Base-by-base conservation (phyloP, 805 yeast species). In the Schwanniomyces occidentalis region DNA sequence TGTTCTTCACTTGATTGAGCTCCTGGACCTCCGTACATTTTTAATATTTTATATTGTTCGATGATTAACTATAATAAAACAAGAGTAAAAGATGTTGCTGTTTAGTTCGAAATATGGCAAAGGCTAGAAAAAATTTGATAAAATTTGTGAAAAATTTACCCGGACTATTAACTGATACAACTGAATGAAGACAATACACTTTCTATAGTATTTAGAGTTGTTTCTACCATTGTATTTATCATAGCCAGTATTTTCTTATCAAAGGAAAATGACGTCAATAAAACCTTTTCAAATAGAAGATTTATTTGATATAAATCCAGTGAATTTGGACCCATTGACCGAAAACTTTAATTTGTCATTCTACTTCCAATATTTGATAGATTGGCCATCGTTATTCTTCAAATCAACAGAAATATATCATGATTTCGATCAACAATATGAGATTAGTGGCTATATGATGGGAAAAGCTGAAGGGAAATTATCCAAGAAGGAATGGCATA, bases 361-460 rank as follows among this genome's bases (percentile, higher is more conserved):
- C 56, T 93, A 93, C 54, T 73, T 85, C 12, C 87, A 87, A 47
- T 93, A 93, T 51, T 66, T 93, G 35, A 72, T 80, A 6, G 71
- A 76, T 34, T 90, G 97, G 96, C 98, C 99, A 5, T 73, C 88
- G 21, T 65, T 93, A 29, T 84, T 89, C 60, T 91, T 89, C 75
- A 84, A 88, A 54, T 77, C 90, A 8, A 65, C 63, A 2, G 81
- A 75, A 43, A 51, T 65, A 9, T 34, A 42, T 16, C 26, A 37
- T 23, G 44, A 33, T 18, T 41, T 39, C 25, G 46, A 38, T 17
- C 47, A 45, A 40, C 32, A 27, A 3, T 19, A 38, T 24, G 60
- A 56, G 30, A 63, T 68, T 18, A 69, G 85, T 21, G 91, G 90
- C 0, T 84, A 85, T 54, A 82, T 93, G 95, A 79, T 93, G 79